These are phyloP conservation scores for Phoma herbarum DNA, from an alignment of 2,329 filamentous ascomycete species.

Conservation along the genomic window DNA sequence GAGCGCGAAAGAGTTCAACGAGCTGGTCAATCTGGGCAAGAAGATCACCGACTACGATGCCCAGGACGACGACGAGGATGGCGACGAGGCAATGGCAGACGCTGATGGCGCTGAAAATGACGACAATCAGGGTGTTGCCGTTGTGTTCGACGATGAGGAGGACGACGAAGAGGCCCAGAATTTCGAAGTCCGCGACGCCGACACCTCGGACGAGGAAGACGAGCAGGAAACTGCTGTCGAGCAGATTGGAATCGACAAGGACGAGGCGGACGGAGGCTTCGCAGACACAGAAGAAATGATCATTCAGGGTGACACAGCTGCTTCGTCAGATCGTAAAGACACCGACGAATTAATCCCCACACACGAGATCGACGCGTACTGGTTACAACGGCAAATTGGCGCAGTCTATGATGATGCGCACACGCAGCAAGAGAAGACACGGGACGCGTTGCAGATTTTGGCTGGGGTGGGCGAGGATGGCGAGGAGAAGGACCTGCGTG, in stretches of 20 bases:
- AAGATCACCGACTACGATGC: slow-evolving; percentile 99
- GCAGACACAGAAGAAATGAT: slow-evolving; percentile 78
- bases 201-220: slow-evolving; percentile 80
- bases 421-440: slow-evolving; percentile 90
- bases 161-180: slow-evolving; percentile 78
- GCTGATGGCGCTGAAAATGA: slow-evolving; percentile 75
- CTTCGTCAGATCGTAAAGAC: slow-evolving; percentile 51
- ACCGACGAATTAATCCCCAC: slow-evolving; percentile 72
- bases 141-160: slow-evolving; percentile 94
- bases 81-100: slow-evolving; percentile 70
- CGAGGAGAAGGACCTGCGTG: slow-evolving; percentile 83
- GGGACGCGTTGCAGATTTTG: slow-evolving; percentile 81
- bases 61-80: slow-evolving; percentile 88
- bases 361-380: slow-evolving; percentile 95
- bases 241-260: slow-evolving; percentile 60
- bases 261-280: slow-evolving; percentile 60
- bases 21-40: slow-evolving; percentile 94
- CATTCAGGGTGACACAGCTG: slow-evolving; percentile 72
- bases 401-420: slow-evolving; percentile 89
- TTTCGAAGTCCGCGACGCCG: slow-evolving; percentile 85
- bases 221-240: slow-evolving; percentile 71
- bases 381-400: slow-evolving; percentile 93
- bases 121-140: slow-evolving; percentile 94
- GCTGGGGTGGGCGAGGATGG: slow-evolving; percentile 78
- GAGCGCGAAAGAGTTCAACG: slow-evolving; percentile 92